Conservation (phyloP, 306 rosid species). For the Prunus mira region DNA sequence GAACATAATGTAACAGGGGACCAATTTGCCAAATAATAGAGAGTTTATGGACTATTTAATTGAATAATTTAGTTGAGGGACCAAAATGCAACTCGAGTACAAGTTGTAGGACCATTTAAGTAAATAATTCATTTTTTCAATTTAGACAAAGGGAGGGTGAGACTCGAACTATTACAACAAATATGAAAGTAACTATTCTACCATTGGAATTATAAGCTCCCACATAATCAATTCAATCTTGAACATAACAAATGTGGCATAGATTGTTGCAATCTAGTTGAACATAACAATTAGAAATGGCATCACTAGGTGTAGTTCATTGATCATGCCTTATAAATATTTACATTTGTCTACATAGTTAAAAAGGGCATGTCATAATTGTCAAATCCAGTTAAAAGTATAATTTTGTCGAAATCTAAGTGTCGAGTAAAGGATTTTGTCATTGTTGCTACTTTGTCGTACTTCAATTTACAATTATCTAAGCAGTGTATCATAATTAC, state of each 20-base stretch:
- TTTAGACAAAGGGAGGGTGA: not conserved
- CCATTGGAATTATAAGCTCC: not conserved
- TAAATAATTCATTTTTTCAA: too few relatives aligned
- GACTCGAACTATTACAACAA: not conserved
- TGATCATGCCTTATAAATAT: not conserved
- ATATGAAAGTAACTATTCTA: not conserved
- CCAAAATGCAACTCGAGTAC: too few relatives aligned
- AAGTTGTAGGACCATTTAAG: too few relatives aligned
- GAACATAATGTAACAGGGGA: too few relatives aligned
- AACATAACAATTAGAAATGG: not conserved
- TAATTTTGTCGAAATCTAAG: not conserved
- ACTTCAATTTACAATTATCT: not conserved
- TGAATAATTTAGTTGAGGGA: too few relatives aligned
- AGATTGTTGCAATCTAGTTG: not conserved
- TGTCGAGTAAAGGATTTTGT: not conserved
- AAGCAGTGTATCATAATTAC: not conserved
- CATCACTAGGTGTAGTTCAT: not conserved
- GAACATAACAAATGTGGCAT: not conserved
- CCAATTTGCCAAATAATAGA: too few relatives aligned
- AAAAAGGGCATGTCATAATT: not conserved
- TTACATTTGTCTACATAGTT: not conserved
- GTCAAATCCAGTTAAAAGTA: not conserved
- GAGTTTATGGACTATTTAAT: too few relatives aligned
- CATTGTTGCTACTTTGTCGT: not conserved
- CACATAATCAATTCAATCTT: not conserved